Evolutionary conservation across 2,329 filamentous ascomycete species (phyloP), one percentile per base, ranked within the genome.

Genomic region (Phialophora macrospora): DNA sequence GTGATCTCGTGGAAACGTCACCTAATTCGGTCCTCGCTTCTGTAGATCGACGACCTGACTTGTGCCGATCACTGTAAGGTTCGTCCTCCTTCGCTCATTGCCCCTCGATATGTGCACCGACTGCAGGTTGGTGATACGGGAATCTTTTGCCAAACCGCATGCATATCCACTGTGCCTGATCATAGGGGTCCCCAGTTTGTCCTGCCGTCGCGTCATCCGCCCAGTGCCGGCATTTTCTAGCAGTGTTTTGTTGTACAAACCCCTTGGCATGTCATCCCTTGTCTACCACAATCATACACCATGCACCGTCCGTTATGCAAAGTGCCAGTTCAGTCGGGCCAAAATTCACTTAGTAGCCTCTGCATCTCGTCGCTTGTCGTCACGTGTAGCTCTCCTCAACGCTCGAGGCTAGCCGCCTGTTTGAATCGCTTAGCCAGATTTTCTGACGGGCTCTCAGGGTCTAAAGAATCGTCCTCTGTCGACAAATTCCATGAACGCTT

Each of bases 371-470:
- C 28, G 58, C 28, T 24, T 26, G 41, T 44, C 14, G 46, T 44
- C 38, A 32, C 32, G 22, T 24, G 14, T 28, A 62, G 49, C 24
- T 59, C 41, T 64, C 62, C 60, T 65, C 58, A 67, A 48, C 65
- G 67, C 59, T 67, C 64, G 60, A 69, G 62, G 56, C 67, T 69
- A 69, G 67, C 67, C 63, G 85, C 82, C 80, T 83, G 82, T 83
- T 87, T 87, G 74, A 87, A 83, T 80, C 84, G 82, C 81, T 87
- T 87, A 87, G 85, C 84, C 84, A 87, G 81, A 73, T 84, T 82
- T 78, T 83, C 84, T 66, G 71, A 71, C 62, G 68, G 67, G 80
- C 82, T 81, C 77, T 83, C 82, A 73, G 79, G 79, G 68, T 75
- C 76, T 70, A 76, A 78, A 78, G 79, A 67, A 65, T 74, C 75